Conservation (phyloP, 2,329 filamentous ascomycete species). For the Moelleriella libera region DNA sequence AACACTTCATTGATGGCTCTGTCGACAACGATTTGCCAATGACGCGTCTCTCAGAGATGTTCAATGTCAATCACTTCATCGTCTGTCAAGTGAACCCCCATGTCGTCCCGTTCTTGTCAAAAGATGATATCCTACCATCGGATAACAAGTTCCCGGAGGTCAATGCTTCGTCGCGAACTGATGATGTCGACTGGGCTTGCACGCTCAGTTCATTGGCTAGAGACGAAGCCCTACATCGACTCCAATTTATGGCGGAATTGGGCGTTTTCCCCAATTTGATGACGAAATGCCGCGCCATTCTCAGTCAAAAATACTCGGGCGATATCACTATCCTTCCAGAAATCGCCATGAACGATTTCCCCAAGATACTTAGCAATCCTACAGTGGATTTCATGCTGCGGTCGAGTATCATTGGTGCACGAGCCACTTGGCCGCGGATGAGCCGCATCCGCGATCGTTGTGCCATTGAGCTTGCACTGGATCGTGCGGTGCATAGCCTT, state of each 20-base stretch:
- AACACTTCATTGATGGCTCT: constrained; percentile 86
- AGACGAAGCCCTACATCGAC: constrained; percentile 65
- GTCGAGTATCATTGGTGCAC: constrained; percentile 63
- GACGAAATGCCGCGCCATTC: constrained; percentile 64
- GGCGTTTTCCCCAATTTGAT: constrained; percentile 67
- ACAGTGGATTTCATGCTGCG: constrained; percentile 75
- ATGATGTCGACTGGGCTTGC: constrained; percentile 45
- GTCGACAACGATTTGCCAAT: constrained; percentile 91
- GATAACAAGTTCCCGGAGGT: constrained; percentile 12
- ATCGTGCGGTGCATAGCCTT: constrained; percentile 56
- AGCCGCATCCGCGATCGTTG: constrained; percentile 75
- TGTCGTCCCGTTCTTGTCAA: constrained; percentile 70
- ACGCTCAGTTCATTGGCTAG: constrained; percentile 60
- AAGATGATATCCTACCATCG: constrained; percentile 48
- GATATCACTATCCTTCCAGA: constrained; percentile 90
- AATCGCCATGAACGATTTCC: constrained; percentile 59
- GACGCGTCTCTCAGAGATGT: constrained; percentile 81
- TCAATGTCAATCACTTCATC: constrained; percentile 97
- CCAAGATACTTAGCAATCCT: constrained; percentile 69
- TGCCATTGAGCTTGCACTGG: constrained; percentile 75
- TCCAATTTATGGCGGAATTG: constrained; percentile 68
- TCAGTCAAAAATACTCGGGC: constrained; percentile 84
- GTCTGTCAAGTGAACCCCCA: constrained; percentile 96
- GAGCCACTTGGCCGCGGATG: constrained; percentile 84
- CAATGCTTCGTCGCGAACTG: constrained; percentile 9